A percentile compares a stretch with the other conserved stretches of the same genome.
phyloP scores from a whole-genome alignment of 176 grass and related monocot genomes.

The Raddia distichophylla region DNA sequence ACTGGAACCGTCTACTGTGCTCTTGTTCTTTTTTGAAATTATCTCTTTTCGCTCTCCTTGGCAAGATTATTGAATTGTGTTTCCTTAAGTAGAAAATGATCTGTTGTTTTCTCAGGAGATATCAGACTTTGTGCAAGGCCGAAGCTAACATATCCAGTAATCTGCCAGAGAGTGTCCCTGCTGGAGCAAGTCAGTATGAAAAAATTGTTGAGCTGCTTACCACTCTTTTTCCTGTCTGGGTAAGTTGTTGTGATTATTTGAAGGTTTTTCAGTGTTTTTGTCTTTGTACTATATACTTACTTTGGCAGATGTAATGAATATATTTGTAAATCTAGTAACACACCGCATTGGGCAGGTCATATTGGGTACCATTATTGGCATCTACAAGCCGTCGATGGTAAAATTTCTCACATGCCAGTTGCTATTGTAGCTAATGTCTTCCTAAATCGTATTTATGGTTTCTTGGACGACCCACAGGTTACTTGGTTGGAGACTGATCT shows the following conservation, averaged over 20 bases:
- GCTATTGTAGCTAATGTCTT: conserved; percentile 18
- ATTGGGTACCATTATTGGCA: conserved; percentile 83
- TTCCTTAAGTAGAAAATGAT: conserved; percentile 21
- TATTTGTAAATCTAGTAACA: conserved; percentile 34
- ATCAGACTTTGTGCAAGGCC: conserved; percentile 73
- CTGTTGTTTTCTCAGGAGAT: conserved; percentile 60
- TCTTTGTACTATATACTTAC: conserved; percentile 18
- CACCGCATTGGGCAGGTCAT: conserved; percentile 65
- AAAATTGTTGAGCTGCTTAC: conserved; percentile 89
- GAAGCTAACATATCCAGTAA: conserved; percentile 83
- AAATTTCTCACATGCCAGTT: conserved; percentile 24
- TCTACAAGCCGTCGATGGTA: conserved; percentile 95
- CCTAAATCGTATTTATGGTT: conserved; percentile 33
- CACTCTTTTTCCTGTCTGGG: conserved; percentile 98
- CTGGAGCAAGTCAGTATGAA: conserved; percentile 71
- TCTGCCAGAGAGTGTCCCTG: conserved; percentile 52
- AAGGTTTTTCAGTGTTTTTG: conserved; percentile 40
- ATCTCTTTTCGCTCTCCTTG: conserved; percentile 5
- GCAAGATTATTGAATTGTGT: conserved; percentile 17
- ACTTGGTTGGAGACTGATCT: conserved; percentile 98
- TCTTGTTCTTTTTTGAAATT: conserved; percentile 21
- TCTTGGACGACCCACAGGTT: conserved; percentile 54
- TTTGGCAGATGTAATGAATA: conserved; percentile 20
- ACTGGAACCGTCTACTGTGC: background rate
- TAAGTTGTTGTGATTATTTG: conserved; percentile 33